phyloP scores from a whole-genome alignment of 2,329 filamentous ascomycete species.

The Claviceps monticola region DNA sequence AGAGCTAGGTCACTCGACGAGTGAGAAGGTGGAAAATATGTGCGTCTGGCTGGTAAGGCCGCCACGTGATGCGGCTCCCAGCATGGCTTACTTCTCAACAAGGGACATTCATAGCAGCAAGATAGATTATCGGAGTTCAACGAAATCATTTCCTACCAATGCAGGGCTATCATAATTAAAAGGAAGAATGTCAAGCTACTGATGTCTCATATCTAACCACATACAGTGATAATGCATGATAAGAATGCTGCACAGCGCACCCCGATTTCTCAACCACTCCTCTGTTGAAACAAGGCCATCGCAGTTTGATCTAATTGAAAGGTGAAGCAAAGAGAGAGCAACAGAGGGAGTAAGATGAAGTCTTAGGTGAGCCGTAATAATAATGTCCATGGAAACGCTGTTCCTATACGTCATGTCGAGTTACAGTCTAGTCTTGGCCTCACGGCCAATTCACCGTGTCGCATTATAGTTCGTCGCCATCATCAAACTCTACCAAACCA shows the following conservation, averaged over 20 bases:
- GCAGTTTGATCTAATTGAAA: neutral
- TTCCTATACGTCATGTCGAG: neutral
- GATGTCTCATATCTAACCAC: neutral
- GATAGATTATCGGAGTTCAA: neutral
- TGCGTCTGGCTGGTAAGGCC: no score
- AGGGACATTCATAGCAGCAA: neutral
- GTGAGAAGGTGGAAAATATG: no score
- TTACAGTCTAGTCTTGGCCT: neutral
- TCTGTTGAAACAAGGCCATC: neutral
- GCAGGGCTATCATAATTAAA: neutral
- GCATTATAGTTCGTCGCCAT: conserved; percentile 1
- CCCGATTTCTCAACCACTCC: neutral
- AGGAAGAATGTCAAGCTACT: neutral
- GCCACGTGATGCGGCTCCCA: no score
- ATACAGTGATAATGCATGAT: neutral
- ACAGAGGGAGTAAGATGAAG: neutral
- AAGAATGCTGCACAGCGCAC: neutral
- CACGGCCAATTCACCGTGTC: neutral
- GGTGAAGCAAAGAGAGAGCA: neutral
- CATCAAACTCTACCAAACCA: conserved; percentile 23
- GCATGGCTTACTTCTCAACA: no score
- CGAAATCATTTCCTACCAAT: neutral
- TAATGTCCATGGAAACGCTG: neutral
- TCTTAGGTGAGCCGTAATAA: neutral
- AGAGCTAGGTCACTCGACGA: no score